Evolutionary conservation across 768 basidiomycete genomes (phyloP), one percentile per base, ranked within the genome.

Genomic region (Austroboletus eburneus): DNA sequence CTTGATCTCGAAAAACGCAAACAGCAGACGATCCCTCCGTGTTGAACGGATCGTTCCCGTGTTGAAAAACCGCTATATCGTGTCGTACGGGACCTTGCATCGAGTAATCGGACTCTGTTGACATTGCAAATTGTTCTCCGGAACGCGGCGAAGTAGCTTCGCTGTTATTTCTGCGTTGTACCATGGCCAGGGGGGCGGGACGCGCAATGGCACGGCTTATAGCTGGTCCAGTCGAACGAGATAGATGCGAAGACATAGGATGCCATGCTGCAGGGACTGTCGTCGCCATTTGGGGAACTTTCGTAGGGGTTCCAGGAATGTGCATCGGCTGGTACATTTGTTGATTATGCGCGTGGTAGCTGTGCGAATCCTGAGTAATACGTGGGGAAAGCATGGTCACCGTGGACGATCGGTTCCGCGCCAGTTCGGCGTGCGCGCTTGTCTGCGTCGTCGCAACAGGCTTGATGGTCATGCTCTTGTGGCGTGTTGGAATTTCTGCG

Each of bases 11-110:
- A 47, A 58, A 56, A 36, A 61, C 63, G 37, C 56, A 63, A 20
- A 50, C 47, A 16, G 57, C 25, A 39, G 52, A 25, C 9, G 35
- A 50, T 24, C 45, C 43, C 16, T 50, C 58, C 0, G 46, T 37
- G 21, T 22, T 39, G 27, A 50, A 55, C 5, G 50, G 39, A 27
- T 57, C 56, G 23, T 57, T 60, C 27, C 52, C 40, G 13, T 57
- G 53, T 14, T 51, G 52, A 12, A 66, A 65, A 29, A 73, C 64
- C 24, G n/a, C 16, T 5, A 70, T 54, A 54, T 77, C 77, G 42
- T 76, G 69, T 46, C 72, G 72, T 21, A 72, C 71, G 14, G 77
- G 69, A 33, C 75, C 70, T 18, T 74, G 72, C 33, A 73, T 72
- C 27, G n/a, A 39, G 27, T 38, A 33, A 45, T 75, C 69, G 9